A percentile compares a stretch with the other conserved stretches of the same genome.
These are phyloP conservation scores for Hanseniaspora hatyaiensis DNA, from an alignment of 805 yeast genomes.

Conservation along the genomic window DNA sequence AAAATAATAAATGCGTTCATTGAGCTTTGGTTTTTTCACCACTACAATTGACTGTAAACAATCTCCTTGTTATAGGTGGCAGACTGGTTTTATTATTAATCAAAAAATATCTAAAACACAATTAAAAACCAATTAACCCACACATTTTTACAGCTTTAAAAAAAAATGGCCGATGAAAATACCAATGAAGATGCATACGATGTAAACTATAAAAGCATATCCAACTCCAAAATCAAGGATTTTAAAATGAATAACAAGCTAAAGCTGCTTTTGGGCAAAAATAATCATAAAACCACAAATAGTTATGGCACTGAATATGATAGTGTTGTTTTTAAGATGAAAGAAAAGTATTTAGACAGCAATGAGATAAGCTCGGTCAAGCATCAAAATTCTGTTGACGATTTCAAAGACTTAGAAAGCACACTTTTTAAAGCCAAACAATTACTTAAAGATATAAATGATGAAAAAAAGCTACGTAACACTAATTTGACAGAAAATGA, in stretches of 20 bases:
- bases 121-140: too few relatives aligned
- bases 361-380: background rate
- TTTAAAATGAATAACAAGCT: background rate
- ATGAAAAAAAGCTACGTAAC: background rate
- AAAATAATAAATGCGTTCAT: too few relatives aligned
- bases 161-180: background rate
- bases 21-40: too few relatives aligned
- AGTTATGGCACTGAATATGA: slow-evolving; percentile 1
- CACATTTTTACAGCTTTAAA: too few relatives aligned
- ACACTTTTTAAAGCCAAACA: background rate
- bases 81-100: too few relatives aligned
- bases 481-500: background rate
- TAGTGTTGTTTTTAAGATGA: background rate
- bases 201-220: background rate
- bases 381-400: background rate
- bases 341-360: background rate
- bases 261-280: background rate
- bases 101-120: too few relatives aligned
- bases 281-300: background rate
- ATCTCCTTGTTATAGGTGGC: too few relatives aligned
- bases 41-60: too few relatives aligned
- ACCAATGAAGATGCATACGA: background rate
- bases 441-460: background rate
- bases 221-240: background rate
- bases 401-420: too few relatives aligned